Evolutionary conservation across 2,329 filamentous ascomycete genomes (phyloP).

Genomic region (Clathrospora elynae): DNA sequence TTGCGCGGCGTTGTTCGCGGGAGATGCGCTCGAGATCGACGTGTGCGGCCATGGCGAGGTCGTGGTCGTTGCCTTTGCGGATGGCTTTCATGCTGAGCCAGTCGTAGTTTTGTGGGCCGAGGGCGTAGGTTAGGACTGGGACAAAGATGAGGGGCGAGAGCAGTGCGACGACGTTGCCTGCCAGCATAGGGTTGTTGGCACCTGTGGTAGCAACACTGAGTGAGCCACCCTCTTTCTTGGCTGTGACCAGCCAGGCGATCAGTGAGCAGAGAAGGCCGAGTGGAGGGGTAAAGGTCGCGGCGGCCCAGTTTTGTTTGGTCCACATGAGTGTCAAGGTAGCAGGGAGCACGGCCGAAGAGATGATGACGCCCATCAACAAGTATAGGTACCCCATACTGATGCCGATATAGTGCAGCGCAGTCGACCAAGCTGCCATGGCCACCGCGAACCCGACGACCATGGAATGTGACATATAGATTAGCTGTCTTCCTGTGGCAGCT

Average conservation of each 20-base stretch:
- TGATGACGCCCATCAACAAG: slow-evolving; percentile 89
- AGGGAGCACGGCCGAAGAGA: slow-evolving; percentile 82
- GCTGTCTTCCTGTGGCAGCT: slow-evolving; percentile 70
- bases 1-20: slow-evolving; percentile 51
- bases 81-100: slow-evolving; percentile 84
- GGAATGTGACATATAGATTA: slow-evolving; percentile 80
- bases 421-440: slow-evolving; percentile 77
- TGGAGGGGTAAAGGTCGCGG: slow-evolving; percentile 71
- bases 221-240: slow-evolving; percentile 69
- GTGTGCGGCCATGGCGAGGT: slow-evolving; percentile 67
- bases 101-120: slow-evolving; percentile 79
- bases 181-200: slow-evolving; percentile 81
- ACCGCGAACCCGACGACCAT: slow-evolving; percentile 76
- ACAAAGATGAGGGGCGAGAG: slow-evolving; percentile 77
- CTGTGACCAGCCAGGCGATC: slow-evolving; percentile 78
- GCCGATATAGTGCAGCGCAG: slow-evolving; percentile 66
- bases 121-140: slow-evolving; percentile 72
- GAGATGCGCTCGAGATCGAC: slow-evolving; percentile 69
- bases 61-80: slow-evolving; percentile 76
- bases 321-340: slow-evolving; percentile 81
- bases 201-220: slow-evolving; percentile 78
- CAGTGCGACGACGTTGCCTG: slow-evolving; percentile 81
- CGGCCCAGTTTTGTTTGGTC: slow-evolving; percentile 77
- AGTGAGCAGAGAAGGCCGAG: slow-evolving; percentile 71
- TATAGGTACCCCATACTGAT: slow-evolving; percentile 90